Percentiles rank a stretch among this genome's conserved stretches.
Evolutionary conservation across 139 green algal species (phyloP).

Genomic region (Micractinium sp.): DNA sequence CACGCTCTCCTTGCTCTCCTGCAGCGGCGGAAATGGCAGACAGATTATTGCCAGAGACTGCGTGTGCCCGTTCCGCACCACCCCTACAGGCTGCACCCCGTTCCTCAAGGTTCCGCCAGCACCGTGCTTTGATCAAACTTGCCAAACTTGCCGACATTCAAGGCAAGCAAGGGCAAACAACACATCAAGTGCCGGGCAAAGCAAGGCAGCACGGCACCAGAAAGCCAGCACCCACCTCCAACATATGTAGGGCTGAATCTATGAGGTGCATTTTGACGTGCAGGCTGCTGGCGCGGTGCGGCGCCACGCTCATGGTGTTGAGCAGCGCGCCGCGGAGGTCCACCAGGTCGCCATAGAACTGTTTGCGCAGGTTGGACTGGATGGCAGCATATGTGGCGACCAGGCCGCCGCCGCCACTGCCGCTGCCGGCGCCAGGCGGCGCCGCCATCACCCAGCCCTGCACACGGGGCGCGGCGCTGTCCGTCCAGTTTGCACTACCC

Average conservation of each 20-base stretch:
- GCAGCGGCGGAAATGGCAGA: no score
- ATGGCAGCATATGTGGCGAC: background rate
- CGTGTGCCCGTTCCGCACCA: no score
- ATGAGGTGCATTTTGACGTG: conserved; percentile 22
- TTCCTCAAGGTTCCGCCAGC: no score
- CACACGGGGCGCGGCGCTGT: no score
- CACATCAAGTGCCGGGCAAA: no score
- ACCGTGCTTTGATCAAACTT: no score
- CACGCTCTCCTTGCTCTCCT: conserved; percentile 12
- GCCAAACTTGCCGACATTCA: no score
- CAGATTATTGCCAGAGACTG: no score
- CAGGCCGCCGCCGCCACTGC: background rate
- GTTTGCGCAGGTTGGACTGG: conserved; percentile 23
- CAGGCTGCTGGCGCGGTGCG: background rate
- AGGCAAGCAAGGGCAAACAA: no score
- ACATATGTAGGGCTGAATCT: conserved; percentile 1
- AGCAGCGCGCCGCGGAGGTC: conserved; percentile 10
- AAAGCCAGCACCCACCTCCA: conserved; percentile 12
- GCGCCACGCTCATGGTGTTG: conserved; percentile 8
- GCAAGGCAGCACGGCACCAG: no score
- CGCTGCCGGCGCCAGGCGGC: background rate
- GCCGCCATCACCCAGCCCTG: background rate
- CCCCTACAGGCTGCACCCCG: no score
- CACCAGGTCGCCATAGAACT: conserved; percentile 27
- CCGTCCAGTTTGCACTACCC: no score